Conservation (phyloP, 306 rosid species). For the Fagus crenata region DNA sequence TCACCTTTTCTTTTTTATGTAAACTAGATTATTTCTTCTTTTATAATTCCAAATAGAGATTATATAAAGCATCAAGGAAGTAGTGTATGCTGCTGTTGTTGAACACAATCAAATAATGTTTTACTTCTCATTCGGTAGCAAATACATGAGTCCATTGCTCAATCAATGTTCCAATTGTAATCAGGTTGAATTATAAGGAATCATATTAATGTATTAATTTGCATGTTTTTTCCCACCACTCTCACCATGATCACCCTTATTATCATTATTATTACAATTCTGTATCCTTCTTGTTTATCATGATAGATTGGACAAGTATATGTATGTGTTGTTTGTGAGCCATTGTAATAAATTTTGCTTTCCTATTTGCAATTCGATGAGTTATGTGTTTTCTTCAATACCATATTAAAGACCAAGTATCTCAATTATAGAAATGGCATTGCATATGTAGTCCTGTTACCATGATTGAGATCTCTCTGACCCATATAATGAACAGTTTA, state of each 20-base stretch:
- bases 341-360: background rate
- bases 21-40: background rate
- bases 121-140: background rate
- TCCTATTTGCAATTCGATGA: background rate
- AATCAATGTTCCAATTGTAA: background rate
- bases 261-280: background rate
- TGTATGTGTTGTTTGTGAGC: background rate
- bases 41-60: background rate
- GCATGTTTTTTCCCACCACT: background rate
- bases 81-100: background rate
- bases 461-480: background rate
- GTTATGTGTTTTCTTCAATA: background rate
- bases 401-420: background rate
- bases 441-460: background rate
- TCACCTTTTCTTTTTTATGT: background rate
- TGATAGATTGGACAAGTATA: background rate
- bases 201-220: background rate
- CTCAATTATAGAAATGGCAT: slow-evolving; percentile 5
- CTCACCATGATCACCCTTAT: background rate
- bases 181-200: background rate
- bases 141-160: background rate
- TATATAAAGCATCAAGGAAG: background rate
- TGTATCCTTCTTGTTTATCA: background rate
- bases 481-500: background rate
- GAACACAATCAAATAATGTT: background rate